Evolutionary conservation across 2,329 filamentous ascomycete genomes (phyloP).

Genomic region (Colletotrichum truncatum): DNA sequence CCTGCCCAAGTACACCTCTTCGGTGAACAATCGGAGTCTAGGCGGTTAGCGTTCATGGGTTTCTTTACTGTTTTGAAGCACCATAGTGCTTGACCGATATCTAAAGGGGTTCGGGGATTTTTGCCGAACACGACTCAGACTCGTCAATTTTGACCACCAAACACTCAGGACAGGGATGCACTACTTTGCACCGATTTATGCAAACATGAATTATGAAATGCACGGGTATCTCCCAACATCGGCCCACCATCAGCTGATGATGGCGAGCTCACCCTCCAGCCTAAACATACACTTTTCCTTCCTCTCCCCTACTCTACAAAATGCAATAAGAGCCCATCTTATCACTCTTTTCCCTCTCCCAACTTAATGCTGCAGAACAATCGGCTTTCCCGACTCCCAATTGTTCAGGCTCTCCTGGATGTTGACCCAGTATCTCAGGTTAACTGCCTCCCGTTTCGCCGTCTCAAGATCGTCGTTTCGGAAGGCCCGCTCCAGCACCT

Average conservation of each 20-base stretch:
- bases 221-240: constrained; percentile 26
- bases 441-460: constrained; percentile 78
- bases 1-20: neutral
- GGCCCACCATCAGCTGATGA: constrained; percentile 29
- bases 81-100: neutral
- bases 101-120: constrained; percentile 8
- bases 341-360: neutral
- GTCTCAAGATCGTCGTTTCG: constrained; percentile 68
- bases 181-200: neutral
- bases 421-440: constrained; percentile 90
- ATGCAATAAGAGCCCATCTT: neutral
- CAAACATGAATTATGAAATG: constrained; percentile 11
- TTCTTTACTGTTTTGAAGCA: neutral
- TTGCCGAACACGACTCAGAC: constrained; percentile 16
- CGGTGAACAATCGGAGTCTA: constrained; percentile 2
- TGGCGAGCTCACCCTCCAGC: constrained; percentile 15
- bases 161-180: neutral
- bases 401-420: constrained; percentile 81
- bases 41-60: neutral
- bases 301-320: neutral
- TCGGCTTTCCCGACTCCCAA: constrained; percentile 82
- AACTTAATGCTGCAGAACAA: constrained; percentile 60
- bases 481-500: constrained; percentile 71
- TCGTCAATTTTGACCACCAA: constrained; percentile 9
- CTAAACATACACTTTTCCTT: neutral